Base-by-base conservation (phyloP, 805 yeast species). In the Tetrapisispora phaffii region DNA sequence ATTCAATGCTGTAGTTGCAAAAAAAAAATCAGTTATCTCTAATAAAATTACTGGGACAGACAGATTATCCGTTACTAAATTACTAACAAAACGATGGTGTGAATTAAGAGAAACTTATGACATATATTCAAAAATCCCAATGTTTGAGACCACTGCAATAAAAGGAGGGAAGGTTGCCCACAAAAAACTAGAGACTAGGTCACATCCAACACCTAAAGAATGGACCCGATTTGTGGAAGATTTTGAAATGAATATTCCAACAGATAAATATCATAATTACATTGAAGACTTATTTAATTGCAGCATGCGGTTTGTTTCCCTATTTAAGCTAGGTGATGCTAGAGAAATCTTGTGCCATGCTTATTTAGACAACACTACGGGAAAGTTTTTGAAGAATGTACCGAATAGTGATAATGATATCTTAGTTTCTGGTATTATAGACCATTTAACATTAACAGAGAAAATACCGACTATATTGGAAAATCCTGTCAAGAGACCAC, bases 31-130 rank as follows among this genome's bases (percentile, higher is more conserved):
- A 10, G 29, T 22, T 23, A 10, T 16, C 3, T 22, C 28, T 12
- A n/a, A 16, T n/a, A 41, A 41, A n/a, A 40, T 37, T 26, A 13
- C 24, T 15, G 32, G 21, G 7, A 43, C 37, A 10, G 28, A 43
- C 7, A 48, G 67, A 28, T 45, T 62, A 13, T 60, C 65, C 9
- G 87, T 82, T 4, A 80, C 89, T 0, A 73, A 70, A 44, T 57
- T 84, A 8, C 60, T 80, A 10, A 75, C 82, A 0, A 68, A 73
- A 28, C 61, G 71, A 15, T 83, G 87, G 85, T 84, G 93, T 66
- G 90, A 84, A 59, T 62, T 83, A 39, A 64, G 77, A 34, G 69
- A 66, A 17, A 69, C 73, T 47, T 83, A 77, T 56, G 69, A 71
- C 21, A 56, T 77, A 0, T 82, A 74, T 51, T 64, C 80, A 0